Conservation (phyloP, 164 flowering plant genomes). For the Taxillus chinensis region DNA sequence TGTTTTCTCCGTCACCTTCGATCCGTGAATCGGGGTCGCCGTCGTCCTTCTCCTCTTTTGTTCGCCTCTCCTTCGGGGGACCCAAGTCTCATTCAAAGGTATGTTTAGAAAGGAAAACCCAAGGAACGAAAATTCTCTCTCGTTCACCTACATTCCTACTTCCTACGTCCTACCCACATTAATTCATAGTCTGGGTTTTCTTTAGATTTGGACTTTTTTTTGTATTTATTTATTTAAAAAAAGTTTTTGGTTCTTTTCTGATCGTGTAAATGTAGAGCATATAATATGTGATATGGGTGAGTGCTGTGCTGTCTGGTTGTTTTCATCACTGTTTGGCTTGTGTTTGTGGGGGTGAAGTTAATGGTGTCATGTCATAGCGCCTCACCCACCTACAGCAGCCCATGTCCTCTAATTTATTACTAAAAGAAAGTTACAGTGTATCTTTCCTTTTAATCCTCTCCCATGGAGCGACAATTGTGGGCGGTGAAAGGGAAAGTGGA, state of each 20-base stretch:
- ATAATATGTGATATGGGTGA: constrained; percentile 9
- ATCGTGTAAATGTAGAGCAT: neutral
- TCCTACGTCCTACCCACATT: too few species aligned
- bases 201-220: too few species aligned
- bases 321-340: constrained; percentile 21
- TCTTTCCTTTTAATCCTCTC: constrained; percentile 23
- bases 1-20: constrained; percentile 12
- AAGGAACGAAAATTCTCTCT: too few species aligned
- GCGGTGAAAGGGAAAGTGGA: constrained; percentile 37
- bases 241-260: neutral
- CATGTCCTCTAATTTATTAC: constrained; percentile 31
- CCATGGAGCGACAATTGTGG: neutral
- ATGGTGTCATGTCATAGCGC: neutral
- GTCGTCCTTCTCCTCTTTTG: constrained; percentile 54
- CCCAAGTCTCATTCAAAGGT: constrained; percentile 60
- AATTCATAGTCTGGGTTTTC: neutral
- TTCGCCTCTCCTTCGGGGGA: constrained; percentile 26
- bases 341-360: constrained; percentile 30
- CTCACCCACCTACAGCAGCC: too few species aligned
- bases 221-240: too few species aligned
- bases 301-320: constrained; percentile 15
- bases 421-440: constrained; percentile 31
- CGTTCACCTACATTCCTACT: too few species aligned
- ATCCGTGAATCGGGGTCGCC: constrained; percentile 31
- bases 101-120: neutral